Percentiles rank a stretch among this genome's conserved stretches.
Conservation (phyloP, 2,329 filamentous ascomycete species). For the Sarocladium kiliense region DNA sequence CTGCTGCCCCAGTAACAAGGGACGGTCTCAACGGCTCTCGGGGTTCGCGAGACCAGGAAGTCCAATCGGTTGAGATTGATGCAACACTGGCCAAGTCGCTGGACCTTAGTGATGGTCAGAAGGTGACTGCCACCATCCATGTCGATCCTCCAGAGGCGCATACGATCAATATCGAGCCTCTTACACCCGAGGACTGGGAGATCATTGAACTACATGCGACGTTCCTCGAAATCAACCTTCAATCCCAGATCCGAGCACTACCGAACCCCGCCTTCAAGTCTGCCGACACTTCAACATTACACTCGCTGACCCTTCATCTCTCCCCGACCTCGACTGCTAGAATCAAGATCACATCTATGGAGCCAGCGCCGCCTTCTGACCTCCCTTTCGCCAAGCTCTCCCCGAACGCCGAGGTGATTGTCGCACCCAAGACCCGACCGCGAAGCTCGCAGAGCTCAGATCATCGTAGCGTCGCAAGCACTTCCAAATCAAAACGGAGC, state of each 20-base stretch:
- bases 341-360: slow-evolving; percentile 78
- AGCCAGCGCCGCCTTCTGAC: slow-evolving; percentile 62
- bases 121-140: slow-evolving; percentile 68
- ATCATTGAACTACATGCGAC: slow-evolving; percentile 97
- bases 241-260: slow-evolving; percentile 87
- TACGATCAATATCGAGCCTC: slow-evolving; percentile 92
- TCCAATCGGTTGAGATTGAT: slow-evolving; percentile 78
- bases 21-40: slow-evolving; percentile 63
- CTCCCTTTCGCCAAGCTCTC: slow-evolving; percentile 86
- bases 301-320: slow-evolving; percentile 85
- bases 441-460: slow-evolving; percentile 65
- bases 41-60: slow-evolving; percentile 66
- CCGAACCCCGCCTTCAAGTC: slow-evolving; percentile 72
- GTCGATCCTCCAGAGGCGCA: slow-evolving; percentile 86
- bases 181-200: slow-evolving; percentile 96
- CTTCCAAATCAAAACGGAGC: slow-evolving; percentile 72
- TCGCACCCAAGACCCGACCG: slow-evolving; percentile 84
- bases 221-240: slow-evolving; percentile 89
- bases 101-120: slow-evolving; percentile 76
- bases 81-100: slow-evolving; percentile 74
- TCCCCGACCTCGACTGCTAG: slow-evolving; percentile 95
- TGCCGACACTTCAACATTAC: slow-evolving; percentile 47
- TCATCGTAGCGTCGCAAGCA: slow-evolving; percentile 73
- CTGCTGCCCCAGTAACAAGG: slow-evolving; percentile 66
- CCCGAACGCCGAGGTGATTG: slow-evolving; percentile 92